These are phyloP conservation scores for Boehmeria nivea DNA, from an alignment of 306 rosid species.

Conservation along the genomic window DNA sequence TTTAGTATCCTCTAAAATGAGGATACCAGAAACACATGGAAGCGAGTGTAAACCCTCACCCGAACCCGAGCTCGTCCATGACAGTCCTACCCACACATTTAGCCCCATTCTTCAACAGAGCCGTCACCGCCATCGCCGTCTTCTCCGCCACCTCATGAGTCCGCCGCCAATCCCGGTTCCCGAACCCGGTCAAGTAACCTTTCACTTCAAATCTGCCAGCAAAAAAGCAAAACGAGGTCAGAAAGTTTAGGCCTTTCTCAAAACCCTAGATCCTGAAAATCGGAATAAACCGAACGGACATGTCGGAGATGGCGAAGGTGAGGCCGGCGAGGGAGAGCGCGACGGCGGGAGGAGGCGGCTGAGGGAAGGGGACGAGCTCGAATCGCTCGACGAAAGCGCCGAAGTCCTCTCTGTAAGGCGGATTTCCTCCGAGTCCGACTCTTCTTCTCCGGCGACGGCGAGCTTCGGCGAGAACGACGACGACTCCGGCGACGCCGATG, in stretches of 20 bases:
- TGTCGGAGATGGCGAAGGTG: slow-evolving; percentile 57
- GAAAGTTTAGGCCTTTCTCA: background rate
- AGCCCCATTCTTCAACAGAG: slow-evolving; percentile 54
- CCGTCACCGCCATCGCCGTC: slow-evolving; percentile 53
- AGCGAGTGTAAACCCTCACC: slow-evolving; percentile 28
- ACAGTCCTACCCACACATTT: slow-evolving; percentile 66
- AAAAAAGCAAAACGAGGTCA: background rate
- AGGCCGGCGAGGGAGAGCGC: slow-evolving; percentile 37
- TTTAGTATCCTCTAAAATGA: too few species aligned
- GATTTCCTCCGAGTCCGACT: background rate
- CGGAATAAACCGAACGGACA: slow-evolving; percentile 27
- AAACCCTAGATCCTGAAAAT: background rate
- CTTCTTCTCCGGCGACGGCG: slow-evolving; percentile 31
- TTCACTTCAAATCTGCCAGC: slow-evolving; percentile 54
- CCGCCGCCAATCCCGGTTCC: slow-evolving; percentile 63
- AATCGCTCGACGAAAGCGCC: slow-evolving; percentile 58
- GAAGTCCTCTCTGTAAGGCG: slow-evolving; percentile 25
- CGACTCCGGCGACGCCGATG: slow-evolving; percentile 47
- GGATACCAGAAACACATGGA: background rate
- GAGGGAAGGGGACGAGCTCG: slow-evolving; percentile 58
- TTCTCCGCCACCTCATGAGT: slow-evolving; percentile 48
- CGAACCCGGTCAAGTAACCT: slow-evolving; percentile 66
- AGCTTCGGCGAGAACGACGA: slow-evolving; percentile 43
- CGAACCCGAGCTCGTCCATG: slow-evolving; percentile 62
- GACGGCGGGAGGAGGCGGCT: slow-evolving; percentile 57